These are phyloP conservation scores for Floccularia luteovirens DNA, from an alignment of 768 basidiomycete genomes.

Conservation along the genomic window DNA sequence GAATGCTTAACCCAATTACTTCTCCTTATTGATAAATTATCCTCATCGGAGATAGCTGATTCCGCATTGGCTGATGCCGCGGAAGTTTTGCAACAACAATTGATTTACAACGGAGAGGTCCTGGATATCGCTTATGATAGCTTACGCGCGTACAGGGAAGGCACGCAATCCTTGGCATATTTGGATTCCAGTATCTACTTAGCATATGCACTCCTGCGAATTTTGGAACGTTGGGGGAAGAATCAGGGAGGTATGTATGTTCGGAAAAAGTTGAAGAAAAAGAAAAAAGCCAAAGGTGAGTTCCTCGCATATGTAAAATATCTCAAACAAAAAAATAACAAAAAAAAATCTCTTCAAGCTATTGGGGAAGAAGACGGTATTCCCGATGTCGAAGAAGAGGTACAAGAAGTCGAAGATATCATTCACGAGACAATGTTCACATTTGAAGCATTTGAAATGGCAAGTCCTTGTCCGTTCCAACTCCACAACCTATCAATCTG, in stretches of 20 bases:
- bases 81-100: slow-evolving; percentile 75
- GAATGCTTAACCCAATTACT: slow-evolving; percentile 92
- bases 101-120: slow-evolving; percentile 94
- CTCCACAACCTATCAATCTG: slow-evolving; percentile 2
- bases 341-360: slow-evolving; percentile 17
- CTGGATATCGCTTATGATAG: slow-evolving; percentile 83
- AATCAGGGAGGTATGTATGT: slow-evolving; percentile 71
- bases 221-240: slow-evolving; percentile 88
- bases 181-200: slow-evolving; percentile 83
- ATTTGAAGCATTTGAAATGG: slow-evolving; percentile 87
- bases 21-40: slow-evolving; percentile 82
- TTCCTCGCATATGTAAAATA: slow-evolving; percentile 9
- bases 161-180: slow-evolving; percentile 72
- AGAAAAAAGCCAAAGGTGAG: slow-evolving; percentile 37
- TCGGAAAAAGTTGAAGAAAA: slow-evolving; percentile 52
- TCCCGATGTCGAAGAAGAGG: slow-evolving; percentile 63
- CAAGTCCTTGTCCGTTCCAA: slow-evolving; percentile 25
- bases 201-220: slow-evolving; percentile 75
- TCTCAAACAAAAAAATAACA: slow-evolving; percentile 3
- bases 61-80: slow-evolving; percentile 61
- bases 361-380: slow-evolving; percentile 53
- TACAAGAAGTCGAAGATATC: slow-evolving; percentile 52
- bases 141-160: slow-evolving; percentile 71
- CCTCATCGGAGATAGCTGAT: slow-evolving; percentile 39
- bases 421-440: slow-evolving; percentile 85